Base-by-base conservation (phyloP, 352 stramenopile genomes). In the Globisporangium splendens region DNA sequence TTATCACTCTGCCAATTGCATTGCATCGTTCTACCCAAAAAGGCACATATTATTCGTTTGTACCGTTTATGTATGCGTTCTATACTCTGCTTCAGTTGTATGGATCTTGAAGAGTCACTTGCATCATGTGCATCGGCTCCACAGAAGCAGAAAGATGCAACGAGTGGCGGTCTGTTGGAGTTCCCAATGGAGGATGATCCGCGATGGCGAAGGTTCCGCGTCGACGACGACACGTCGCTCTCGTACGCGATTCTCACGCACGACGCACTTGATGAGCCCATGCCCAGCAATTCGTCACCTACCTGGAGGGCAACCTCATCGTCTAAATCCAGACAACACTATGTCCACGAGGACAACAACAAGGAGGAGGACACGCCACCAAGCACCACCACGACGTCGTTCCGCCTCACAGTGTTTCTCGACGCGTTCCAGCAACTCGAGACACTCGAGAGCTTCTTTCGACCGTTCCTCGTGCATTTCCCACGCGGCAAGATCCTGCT, bases 401-500 rank as follows among this genome's bases (percentile, higher is more conserved):
- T 85, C 39, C 76, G 74, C 18, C 71, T 91, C 28, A 91, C 78
- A 0, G 72, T 91, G 1, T 85, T 91, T 17, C 28, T 91, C 0
- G 83, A 91, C 50, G 65, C 56, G 24, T 89, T 91, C 24, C 83
- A 93, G 58, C 63, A 63, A 1, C 56, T 93, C 7, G 72, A 83
- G 56, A 86, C 79, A 10, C 55, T 91, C 1, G 68, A 77, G 18
- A 33, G 49, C 8, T 90, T 91, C 58, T 89, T 93, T 35, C 59
- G 60, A 22, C 72, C 76, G 8, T 55, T 89, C 13, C 56, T 91
- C 8, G 63, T 72, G 8, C 77, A 77, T 55, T 89, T 87, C 54
- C 79, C 81, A 18, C 71, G 75, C 14, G 77, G 75, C 3, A 89
- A 89, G 51, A 70, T 91, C 31, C 64, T 91, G 2, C 46, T 91